Conservation (phyloP, 2,329 filamentous ascomycete genomes). For the Fusarium oxysporum region DNA sequence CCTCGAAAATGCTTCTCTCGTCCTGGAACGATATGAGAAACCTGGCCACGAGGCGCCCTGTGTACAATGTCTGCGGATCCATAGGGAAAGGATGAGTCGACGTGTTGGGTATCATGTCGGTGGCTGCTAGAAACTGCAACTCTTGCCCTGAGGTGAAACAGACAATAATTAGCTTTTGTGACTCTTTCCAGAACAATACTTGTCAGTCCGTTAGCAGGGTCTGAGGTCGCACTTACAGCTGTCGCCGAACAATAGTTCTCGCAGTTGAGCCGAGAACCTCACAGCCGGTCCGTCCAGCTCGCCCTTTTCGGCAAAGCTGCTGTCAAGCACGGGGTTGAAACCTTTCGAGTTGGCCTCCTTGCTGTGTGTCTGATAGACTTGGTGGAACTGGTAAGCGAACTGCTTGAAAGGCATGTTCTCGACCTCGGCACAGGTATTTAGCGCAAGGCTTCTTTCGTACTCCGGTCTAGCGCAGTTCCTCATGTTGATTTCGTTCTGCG, state of each 20-base stretch:
- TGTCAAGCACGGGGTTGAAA: constrained; percentile 67
- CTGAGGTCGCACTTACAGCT: constrained; percentile 56
- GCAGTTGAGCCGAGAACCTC: constrained; percentile 60
- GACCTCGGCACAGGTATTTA: constrained; percentile 61
- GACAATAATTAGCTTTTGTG: constrained; percentile 23
- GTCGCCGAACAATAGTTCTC: constrained; percentile 56
- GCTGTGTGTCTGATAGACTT: constrained; percentile 68
- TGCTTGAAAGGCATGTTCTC: constrained; percentile 71
- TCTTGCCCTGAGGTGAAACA: constrained; percentile 49
- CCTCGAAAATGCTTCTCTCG: constrained; percentile 61
- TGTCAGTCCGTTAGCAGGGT: not conserved
- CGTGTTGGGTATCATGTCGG: constrained; percentile 59
- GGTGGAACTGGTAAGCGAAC: constrained; percentile 70
- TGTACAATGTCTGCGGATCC: constrained; percentile 63
- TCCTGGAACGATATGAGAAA: constrained; percentile 67
- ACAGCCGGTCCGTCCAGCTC: constrained; percentile 60
- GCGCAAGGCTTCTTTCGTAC: constrained; percentile 58
- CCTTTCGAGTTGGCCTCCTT: constrained; percentile 60
- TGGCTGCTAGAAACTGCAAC: constrained; percentile 57
- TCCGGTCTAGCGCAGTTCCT: constrained; percentile 52
- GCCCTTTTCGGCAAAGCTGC: constrained; percentile 53
- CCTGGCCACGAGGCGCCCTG: constrained; percentile 63
- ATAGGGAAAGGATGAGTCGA: constrained; percentile 60
- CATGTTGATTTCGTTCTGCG: constrained; percentile 62
- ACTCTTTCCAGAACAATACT: constrained; percentile 23